A percentile compares a stretch with the other conserved stretches of the same genome.
Evolutionary conservation across 225 moss, liverwort and hornwort species (phyloP).

Genomic region (Polytrichum commune): DNA sequence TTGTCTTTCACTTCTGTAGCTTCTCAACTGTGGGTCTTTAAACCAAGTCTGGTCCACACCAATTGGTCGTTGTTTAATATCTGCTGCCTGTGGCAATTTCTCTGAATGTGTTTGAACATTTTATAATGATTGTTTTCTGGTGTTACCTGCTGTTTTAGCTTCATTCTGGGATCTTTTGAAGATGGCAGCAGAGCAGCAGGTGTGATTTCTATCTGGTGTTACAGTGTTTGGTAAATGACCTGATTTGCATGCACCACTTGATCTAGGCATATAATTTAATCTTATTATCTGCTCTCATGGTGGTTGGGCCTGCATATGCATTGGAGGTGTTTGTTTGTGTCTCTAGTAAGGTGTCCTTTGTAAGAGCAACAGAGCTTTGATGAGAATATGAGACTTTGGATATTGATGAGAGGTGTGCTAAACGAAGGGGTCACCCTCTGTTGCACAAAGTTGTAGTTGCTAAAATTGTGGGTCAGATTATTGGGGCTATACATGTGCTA

Average conservation of each 20-base stretch:
- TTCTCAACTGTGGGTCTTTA: background rate
- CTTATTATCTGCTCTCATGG: background rate
- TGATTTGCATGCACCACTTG: too few relatives aligned
- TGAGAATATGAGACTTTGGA: too few relatives aligned
- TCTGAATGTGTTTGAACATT: background rate
- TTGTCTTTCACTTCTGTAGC: background rate
- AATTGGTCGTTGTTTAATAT: conserved; percentile 1
- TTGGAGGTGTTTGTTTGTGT: too few relatives aligned
- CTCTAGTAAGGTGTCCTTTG: too few relatives aligned
- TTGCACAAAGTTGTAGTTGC: background rate
- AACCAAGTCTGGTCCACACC: conserved; percentile 1
- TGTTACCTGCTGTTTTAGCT: conserved; percentile 23
- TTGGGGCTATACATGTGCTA: background rate
- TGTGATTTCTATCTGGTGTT: conserved; percentile 6
- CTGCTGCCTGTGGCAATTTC: conserved; percentile 13
- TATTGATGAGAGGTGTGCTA: too few relatives aligned
- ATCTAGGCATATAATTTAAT: background rate
- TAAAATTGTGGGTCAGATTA: background rate
- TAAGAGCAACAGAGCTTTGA: too few relatives aligned
- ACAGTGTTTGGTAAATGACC: too few relatives aligned
- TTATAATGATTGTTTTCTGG: too few relatives aligned
- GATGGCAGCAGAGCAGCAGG: conserved; percentile 50
- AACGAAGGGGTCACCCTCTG: too few relatives aligned
- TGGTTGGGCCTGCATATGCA: background rate
- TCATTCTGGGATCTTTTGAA: conserved; percentile 59